Evolutionary conservation across 768 basidiomycete species (phyloP).

Genomic region (Phanerodontia chrysosporium): DNA sequence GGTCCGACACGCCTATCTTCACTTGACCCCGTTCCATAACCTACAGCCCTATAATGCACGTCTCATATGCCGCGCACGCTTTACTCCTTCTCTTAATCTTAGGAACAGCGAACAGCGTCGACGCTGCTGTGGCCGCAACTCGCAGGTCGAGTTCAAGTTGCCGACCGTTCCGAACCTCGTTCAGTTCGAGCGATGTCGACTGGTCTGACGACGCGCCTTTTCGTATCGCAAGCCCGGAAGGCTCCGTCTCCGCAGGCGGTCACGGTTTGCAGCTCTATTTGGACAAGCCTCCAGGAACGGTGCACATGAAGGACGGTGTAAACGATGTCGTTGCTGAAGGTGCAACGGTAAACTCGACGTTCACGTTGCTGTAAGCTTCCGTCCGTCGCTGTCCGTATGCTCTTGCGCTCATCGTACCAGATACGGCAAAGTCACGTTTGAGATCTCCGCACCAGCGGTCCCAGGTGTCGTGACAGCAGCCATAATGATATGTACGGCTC

Average conservation of each 20-base stretch:
- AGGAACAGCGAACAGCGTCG: background rate
- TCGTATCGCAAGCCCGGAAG: conserved; percentile 25
- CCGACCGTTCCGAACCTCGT: conserved; percentile 25
- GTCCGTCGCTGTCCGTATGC: background rate
- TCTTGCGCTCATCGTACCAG: conserved; percentile 15
- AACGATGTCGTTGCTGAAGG: conserved; percentile 34
- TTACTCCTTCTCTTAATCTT: background rate
- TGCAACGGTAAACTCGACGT: conserved; percentile 40
- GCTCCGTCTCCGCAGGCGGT: conserved; percentile 24
- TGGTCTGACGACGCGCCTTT: conserved; percentile 19
- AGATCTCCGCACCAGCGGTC: conserved; percentile 28
- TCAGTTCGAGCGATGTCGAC: conserved; percentile 15
- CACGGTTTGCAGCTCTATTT: conserved; percentile 32
- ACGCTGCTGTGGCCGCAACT: background rate
- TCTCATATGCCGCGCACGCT: background rate
- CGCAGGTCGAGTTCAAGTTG: conserved; percentile 17
- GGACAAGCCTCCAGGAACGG: conserved; percentile 26
- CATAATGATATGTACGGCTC: conserved; percentile 33
- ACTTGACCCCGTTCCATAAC: background rate
- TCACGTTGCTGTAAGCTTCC: conserved; percentile 28
- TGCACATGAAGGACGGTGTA: conserved; percentile 28
- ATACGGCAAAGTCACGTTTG: conserved; percentile 33
- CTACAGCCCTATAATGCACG: background rate
- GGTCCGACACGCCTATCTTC: background rate
- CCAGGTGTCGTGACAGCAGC: conserved; percentile 37